Evolutionary conservation across 306 rosid species (phyloP), one percentile per base, ranked within the genome.

Genomic region (Potentilla sterilis): DNA sequence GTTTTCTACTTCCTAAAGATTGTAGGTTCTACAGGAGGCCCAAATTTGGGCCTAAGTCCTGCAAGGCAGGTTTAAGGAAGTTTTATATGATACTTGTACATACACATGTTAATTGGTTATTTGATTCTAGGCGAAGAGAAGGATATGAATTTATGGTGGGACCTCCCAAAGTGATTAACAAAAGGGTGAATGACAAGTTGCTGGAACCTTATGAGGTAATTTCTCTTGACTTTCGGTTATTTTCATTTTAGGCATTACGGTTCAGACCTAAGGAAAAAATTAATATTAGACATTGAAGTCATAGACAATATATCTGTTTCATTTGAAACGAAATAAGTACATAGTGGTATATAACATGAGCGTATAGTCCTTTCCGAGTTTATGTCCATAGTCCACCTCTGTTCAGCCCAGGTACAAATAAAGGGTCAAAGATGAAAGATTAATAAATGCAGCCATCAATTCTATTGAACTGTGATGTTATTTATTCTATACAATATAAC

Each of bases 71-170:
- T 52, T 2, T 52, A 6, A 21, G 4, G 13, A 28, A 28, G 28
- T 28, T 3, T 14, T 59, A 24, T 22, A 24, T 48, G 24, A 70
- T 75, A 62, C 51, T 63, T 71, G 57, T 73, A 37, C 38, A 51
- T 73, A 47, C 52, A 40, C 24, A 7, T 75, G 40, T 75, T 74
- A 67, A 84, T 70, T 70, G 62, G 49, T 80, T 48, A 37, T 77
- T 77, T 86, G 74, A 81, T 73, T 72, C 76, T 28, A 95, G 99
- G 99, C 91, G 99, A 80, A 89, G 97, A 83, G 99, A 95, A 86
- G 99, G 99, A 51, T 95, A 73, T 82, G 99, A 95, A 75, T 95
- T 95, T 84, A 95, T 92, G 99, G 99, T 95, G 75, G 99, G 99
- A 67, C 99, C 99, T 77, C 99, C 99, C 79, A 92, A 90, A 82